Evolutionary conservation across 352 stramenopile species (phyloP).

Genomic region (Pythium coloratum): DNA sequence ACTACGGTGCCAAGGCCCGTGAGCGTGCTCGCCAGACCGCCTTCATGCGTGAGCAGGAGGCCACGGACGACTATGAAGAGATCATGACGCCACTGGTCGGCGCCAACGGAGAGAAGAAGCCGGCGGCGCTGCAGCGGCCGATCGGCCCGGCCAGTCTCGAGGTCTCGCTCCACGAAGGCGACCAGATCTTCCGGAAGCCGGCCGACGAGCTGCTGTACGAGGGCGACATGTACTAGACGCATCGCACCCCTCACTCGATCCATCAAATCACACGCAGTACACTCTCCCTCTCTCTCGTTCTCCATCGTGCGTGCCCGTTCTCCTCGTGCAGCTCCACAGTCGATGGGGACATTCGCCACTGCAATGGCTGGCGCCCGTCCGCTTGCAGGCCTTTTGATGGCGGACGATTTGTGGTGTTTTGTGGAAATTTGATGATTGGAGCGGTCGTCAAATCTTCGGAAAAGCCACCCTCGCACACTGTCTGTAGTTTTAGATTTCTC

Average conservation of each 20-base stretch:
- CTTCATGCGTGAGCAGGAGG: constrained; percentile 86
- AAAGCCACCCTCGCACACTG: constrained; percentile 10
- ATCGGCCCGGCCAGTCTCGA: constrained; percentile 71
- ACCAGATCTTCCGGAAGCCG: constrained; percentile 88
- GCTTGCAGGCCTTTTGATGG: no score
- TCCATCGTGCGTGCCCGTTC: not conserved
- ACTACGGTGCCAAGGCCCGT: constrained; percentile 83
- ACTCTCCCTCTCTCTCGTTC: constrained; percentile 5
- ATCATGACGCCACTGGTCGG: constrained; percentile 88
- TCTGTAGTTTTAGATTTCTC: constrained; percentile 37
- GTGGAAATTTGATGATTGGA: no score
- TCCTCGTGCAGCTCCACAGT: constrained; percentile 19
- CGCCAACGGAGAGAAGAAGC: constrained; percentile 58
- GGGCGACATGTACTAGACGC: constrained; percentile 87
- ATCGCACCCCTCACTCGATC: not conserved
- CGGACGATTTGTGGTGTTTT: no score
- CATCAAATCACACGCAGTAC: constrained; percentile 6
- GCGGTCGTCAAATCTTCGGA: no score
- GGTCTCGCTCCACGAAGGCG: constrained; percentile 83
- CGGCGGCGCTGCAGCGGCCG: constrained; percentile 56
- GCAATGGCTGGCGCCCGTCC: no score
- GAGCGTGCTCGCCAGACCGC: constrained; percentile 80
- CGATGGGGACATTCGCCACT: not conserved
- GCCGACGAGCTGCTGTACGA: constrained; percentile 85
- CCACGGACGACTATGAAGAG: constrained; percentile 89